Percentiles rank a stretch among this genome's conserved stretches.
These are phyloP conservation scores for Colletotrichum tabaci DNA, from an alignment of 2,329 filamentous ascomycete species.

Conservation along the genomic window DNA sequence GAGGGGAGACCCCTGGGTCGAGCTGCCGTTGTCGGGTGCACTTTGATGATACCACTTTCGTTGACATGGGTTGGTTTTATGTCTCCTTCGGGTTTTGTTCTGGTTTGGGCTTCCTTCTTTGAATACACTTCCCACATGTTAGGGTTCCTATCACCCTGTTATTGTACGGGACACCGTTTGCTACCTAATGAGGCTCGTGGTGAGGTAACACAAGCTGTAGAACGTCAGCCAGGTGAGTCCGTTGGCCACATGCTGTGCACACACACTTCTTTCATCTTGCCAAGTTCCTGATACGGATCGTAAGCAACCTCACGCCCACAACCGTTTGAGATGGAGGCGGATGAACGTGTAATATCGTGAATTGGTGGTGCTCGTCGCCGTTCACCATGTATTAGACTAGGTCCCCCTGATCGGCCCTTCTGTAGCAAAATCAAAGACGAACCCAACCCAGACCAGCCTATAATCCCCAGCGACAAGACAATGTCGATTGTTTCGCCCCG, in stretches of 20 bases:
- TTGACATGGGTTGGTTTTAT: no score
- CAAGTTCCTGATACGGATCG: not conserved
- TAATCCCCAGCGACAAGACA: not conserved
- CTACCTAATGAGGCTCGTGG: not conserved
- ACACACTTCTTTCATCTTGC: no score
- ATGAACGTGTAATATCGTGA: not conserved
- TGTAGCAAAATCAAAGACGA: not conserved
- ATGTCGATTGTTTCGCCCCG: not conserved
- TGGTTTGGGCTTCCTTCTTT: no score
- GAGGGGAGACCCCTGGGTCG: no score
- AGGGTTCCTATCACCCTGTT: no score
- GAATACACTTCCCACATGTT: no score
- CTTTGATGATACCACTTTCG: no score
- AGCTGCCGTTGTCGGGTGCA: no score
- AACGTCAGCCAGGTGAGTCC: not conserved
- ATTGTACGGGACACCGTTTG: no score
- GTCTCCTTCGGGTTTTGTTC: no score
- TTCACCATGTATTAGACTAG: conserved; percentile 11
- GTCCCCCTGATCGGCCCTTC: not conserved
- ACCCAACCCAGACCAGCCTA: conserved; percentile 3
- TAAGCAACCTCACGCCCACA: not conserved
- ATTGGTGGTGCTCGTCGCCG: not conserved
- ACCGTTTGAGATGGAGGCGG: not conserved
- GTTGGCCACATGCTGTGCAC: not conserved
- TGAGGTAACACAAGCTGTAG: not conserved